Base-by-base conservation (phyloP, 768 basidiomycete species). In the Ephemerocybe angulata region DNA sequence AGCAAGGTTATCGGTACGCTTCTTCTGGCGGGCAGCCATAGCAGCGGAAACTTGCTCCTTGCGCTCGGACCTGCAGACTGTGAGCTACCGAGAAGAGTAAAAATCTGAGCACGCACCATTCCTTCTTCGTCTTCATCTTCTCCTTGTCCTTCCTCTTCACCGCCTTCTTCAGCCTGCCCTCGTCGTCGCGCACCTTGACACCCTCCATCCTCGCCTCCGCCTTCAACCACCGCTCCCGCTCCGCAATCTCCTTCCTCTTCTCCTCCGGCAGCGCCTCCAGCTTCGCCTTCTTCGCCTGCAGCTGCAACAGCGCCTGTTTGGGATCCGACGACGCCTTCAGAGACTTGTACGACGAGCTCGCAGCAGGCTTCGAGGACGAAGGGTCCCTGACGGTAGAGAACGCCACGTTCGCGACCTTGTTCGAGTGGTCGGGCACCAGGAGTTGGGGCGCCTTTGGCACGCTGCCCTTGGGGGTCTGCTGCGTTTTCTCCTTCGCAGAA, bases 121-220 rank as follows among this genome's bases (percentile, higher is more conserved):
- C 78, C 64, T 88, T 89, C 68, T 89, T 90, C 56, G 85, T 85
- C 75, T 90, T 94, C 22, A 57, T 63, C 67, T 98, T 98, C 62
- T 85, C 85, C 69, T 96, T 95, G 71, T 97, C 96, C 59, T 90
- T 87, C 67, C 90, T 77, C 77, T 97, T 98, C 7, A 83, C 85
- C 38, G 93, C 93, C 75, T 97, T 98, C 76, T 96, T 98, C 63
- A 99, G 69, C 42, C 87, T 75, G 1, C 61, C 67, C 66, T 93
- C 92, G 61, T 95, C 90, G 62, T 98, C 97, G 47, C 82, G 82
- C 28, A 99, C 86, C 70, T 98, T 99, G 46, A 87, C 86, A 2
- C 97, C 97, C 52, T 90, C 91, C 55, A 97, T 75, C 47, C 92
- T 79, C 28, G 91, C 85, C 65, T 87, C 84, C 0, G 95, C 93